Conservation (phyloP, 257 asterid genomes). For the Echium plantagineum region DNA sequence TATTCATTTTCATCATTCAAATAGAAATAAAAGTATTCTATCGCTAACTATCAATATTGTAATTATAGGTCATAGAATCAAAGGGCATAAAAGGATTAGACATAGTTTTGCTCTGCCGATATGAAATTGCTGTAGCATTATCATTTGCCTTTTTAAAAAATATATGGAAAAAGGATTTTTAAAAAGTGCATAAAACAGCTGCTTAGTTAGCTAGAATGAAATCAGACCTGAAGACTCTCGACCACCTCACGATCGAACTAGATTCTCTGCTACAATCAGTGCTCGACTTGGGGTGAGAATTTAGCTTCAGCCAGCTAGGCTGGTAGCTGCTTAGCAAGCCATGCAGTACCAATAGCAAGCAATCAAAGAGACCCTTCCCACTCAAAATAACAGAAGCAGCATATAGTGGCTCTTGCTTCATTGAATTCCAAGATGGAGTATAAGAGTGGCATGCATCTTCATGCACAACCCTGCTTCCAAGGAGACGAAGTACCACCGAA, state of each 20-base stretch:
- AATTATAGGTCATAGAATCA: too few relatives aligned
- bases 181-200: neutral
- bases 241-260: conserved; percentile 78
- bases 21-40: too few relatives aligned
- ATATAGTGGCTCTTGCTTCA: conserved; percentile 41
- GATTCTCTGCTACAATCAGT: conserved; percentile 39
- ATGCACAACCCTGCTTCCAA: conserved; percentile 87
- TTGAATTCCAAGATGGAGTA: conserved; percentile 28
- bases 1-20: too few relatives aligned
- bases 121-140: too few relatives aligned
- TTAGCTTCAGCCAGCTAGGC: conserved; percentile 86
- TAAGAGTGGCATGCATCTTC: conserved; percentile 56
- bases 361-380: conserved; percentile 69
- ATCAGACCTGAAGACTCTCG: conserved; percentile 76
- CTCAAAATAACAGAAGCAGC: conserved; percentile 34
- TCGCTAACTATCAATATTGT: too few relatives aligned
- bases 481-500: conserved; percentile 68
- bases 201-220: neutral
- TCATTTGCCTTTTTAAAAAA: too few relatives aligned
- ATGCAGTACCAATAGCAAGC: conserved; percentile 71
- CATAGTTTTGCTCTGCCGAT: too few relatives aligned
- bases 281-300: conserved; percentile 41
- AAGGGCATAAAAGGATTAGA: too few relatives aligned
- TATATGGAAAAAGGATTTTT: neutral
- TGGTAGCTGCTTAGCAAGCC: conserved; percentile 71